Conservation (phyloP, 345 rosid genomes). For the Populus simonii region DNA sequence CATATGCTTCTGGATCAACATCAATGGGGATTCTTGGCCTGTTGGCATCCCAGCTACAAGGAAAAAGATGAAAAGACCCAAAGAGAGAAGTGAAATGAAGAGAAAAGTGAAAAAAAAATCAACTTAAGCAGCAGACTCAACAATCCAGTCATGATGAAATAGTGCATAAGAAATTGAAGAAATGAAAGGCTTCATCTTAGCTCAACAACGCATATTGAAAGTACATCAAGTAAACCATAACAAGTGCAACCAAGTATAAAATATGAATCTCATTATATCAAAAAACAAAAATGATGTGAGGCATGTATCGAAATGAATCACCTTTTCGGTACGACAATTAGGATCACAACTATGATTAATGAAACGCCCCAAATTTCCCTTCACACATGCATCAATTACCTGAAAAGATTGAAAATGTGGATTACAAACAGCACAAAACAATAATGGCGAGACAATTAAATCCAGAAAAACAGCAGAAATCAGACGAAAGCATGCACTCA, state of each 20-base stretch:
- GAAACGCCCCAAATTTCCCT: slow-evolving; percentile 97
- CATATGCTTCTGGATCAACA: neutral
- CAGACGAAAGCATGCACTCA: neutral
- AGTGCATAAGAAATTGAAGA: neutral
- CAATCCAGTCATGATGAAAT: neutral
- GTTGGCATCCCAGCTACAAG: neutral
- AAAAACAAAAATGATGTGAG: neutral
- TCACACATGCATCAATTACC: slow-evolving; percentile 94
- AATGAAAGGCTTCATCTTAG: neutral
- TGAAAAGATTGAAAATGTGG: slow-evolving; percentile 37
- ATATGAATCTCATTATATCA: neutral
- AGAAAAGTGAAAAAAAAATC: neutral
- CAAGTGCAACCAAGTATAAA: neutral
- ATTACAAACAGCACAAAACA: slow-evolving; percentile 5
- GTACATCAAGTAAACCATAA: neutral
- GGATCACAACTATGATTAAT: slow-evolving; percentile 99
- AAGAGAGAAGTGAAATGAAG: neutral
- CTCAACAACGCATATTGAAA: neutral
- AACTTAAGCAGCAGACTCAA: neutral
- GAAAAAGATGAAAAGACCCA: neutral
- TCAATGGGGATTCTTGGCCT: neutral
- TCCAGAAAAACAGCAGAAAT: neutral
- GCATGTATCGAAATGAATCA: slow-evolving; percentile 16
- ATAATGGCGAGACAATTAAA: slow-evolving; percentile 1
- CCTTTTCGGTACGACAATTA: slow-evolving; percentile 99